Evolutionary conservation across 306 rosid genomes (phyloP), one percentile per base, ranked within the genome.

Genomic region (Argentina anserina): DNA sequence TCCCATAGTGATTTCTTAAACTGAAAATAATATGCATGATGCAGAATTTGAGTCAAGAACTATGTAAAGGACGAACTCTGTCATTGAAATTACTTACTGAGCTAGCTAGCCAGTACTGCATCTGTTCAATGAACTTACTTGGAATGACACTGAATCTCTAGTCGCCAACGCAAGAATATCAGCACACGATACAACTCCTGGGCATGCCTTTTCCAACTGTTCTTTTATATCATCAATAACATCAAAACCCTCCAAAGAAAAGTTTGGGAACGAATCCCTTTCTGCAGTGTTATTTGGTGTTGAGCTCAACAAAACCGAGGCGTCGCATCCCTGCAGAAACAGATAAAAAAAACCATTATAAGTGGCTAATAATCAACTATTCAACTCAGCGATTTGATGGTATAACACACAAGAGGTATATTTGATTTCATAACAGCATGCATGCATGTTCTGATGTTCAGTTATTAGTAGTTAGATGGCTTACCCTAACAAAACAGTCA

Each of bases 401-500:
- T 0, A 50, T 15, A n/a, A 49, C 55, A 49, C 0, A 6, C 53
- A 15, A 18, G 11, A 6, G 23, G 55, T 20, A 49, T n/a, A 33
- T 33, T 5, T 33, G 2, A n/a, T 20, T 2, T 50, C 56, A 55
- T 25, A 55, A 12, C 17, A 55, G 17, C 33, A 55, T 52, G 9
- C 56, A 18, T 9, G 60, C 60, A n/a, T n/a, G n/a, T n/a, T n/a
- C n/a, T n/a, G n/a, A 47, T 18, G 20, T 18, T 47, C 10, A 47
- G 7, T 18, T 20, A 2, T 20, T 53, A 28, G 13, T 28, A 3
- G 1, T 61, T 37, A 23, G 41, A 49, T 50, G 31, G 15, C 42
- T 53, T 76, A 88, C 89, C 87, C 86, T 82, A 55, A 86, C 90
- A 75, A 88, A 88, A 67, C 93, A 86, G 53, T 86, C 91, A 58